Evolutionary conservation across 495 filamentous ascomycete species (phyloP).

Genomic region (Podospora didyma): DNA sequence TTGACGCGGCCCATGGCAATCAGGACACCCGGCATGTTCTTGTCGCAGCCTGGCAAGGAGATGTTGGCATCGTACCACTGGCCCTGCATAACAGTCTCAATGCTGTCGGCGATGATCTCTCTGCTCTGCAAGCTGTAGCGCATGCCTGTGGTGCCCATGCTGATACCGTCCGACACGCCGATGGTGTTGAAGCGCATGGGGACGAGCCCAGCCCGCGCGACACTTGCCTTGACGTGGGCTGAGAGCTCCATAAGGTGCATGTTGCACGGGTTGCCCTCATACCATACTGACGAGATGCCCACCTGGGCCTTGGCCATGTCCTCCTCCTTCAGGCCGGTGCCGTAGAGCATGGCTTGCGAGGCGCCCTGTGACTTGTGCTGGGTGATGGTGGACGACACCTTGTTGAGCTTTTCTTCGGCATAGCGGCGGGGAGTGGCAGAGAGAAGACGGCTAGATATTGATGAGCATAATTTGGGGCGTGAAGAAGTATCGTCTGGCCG

Average conservation of each 20-base stretch:
- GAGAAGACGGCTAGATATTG: conserved; percentile 34
- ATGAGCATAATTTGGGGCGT: conserved; percentile 1
- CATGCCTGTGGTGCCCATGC: conserved; percentile 85
- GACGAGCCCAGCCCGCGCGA: conserved; percentile 72
- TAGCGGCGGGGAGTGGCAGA: conserved; percentile 35
- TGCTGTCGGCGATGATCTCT: conserved; percentile 94
- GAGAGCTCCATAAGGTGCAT: conserved; percentile 95
- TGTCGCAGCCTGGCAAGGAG: conserved; percentile 97
- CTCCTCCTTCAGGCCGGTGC: conserved; percentile 74
- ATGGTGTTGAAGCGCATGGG: conserved; percentile 97
- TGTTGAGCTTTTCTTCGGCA: conserved; percentile 64
- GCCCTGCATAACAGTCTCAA: conserved; percentile 97
- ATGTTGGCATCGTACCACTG: conserved; percentile 99
- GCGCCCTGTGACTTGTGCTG: conserved; percentile 97
- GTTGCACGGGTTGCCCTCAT: conserved; percentile 95
- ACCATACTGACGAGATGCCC: conserved; percentile 89
- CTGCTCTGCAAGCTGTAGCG: conserved; percentile 89
- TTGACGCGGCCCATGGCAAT: conserved; percentile 98
- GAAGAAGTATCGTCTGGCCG: not conserved
- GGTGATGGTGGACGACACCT: conserved; percentile 76
- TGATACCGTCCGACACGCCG: conserved; percentile 84
- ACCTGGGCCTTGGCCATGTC: conserved; percentile 96
- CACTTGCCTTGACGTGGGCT: conserved; percentile 75
- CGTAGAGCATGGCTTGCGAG: conserved; percentile 98
- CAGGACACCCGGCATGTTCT: conserved; percentile 98